Base-by-base conservation (phyloP, 768 basidiomycete species). In the Mycena rebaudengoi region DNA sequence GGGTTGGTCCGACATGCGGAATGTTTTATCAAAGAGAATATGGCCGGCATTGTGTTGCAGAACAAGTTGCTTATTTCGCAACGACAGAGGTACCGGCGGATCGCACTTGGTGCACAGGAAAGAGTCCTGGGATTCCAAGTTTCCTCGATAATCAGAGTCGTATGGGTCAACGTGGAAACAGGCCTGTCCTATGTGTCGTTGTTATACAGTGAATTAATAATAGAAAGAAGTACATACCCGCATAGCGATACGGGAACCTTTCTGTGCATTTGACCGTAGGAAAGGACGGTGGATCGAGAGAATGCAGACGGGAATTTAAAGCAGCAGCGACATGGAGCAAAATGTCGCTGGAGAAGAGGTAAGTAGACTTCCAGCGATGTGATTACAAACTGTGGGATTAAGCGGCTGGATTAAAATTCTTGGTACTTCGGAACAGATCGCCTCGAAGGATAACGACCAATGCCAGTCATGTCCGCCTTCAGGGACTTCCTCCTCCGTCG, bases 41-140 rank as follows among this genome's bases (percentile, higher is more conserved):
- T 73, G 72, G 4, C 52, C 53, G n/a, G 60, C 66, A 5, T 69
- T 64, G 39, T 73, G 71, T 16, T 65, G 56, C 7, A 73, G 68
- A 14, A 67, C 21, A 10, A n/a, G 66, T 43, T 68, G 73, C 4
- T 45, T 11, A n/a, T 54, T 61, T 4, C 43, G 33, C 8, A 4
- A 14, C 21, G 4, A 7, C 18, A 56, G 8, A 1, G 45, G 23
- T 3, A 62, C 30, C 1, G 37, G 20, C 3, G 53, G 46, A 25
- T 41, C 11, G 54, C 61, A 62, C 26, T 56, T 62, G 2, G 21
- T 25, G 30, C 61, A 62, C n/a, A 48, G 21, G 7, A 32, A 12
- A 20, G 53, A 4, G n/a, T 46, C 25, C 3, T 30, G 14, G 5
- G 2, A 3, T 11, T 21, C 20, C n/a, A 62, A 40, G 29, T 55